Evolutionary conservation across 2,329 filamentous ascomycete species (phyloP).

Genomic region (Microsporum canis): DNA sequence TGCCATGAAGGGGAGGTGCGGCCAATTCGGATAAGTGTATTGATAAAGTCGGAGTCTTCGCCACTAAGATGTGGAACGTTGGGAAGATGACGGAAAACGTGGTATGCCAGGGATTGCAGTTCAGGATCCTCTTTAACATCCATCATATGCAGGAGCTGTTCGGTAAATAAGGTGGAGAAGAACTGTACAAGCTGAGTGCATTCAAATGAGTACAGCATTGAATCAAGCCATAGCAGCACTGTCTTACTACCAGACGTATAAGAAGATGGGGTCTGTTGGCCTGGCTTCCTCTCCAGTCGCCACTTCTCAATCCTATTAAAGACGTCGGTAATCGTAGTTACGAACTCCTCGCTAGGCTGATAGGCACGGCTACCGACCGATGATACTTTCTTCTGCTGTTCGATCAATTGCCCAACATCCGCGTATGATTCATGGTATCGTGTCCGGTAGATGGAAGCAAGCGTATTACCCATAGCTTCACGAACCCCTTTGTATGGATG

Average conservation of each 20-base stretch:
- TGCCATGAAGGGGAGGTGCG: slow-evolving; percentile 82
- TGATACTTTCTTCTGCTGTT: slow-evolving; percentile 65
- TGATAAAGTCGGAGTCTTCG: slow-evolving; percentile 74
- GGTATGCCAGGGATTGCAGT: slow-evolving; percentile 84
- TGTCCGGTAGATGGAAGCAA: slow-evolving; percentile 80
- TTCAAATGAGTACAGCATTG: slow-evolving; percentile 78
- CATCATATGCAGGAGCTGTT: slow-evolving; percentile 98
- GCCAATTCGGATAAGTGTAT: slow-evolving; percentile 76
- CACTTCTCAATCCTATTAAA: slow-evolving; percentile 74
- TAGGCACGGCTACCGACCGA: slow-evolving; percentile 80
- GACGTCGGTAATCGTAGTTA: slow-evolving; percentile 57
- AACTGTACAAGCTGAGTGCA: slow-evolving; percentile 84
- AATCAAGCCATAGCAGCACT: slow-evolving; percentile 87
- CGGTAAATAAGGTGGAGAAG: slow-evolving; percentile 81
- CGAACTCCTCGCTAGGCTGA: slow-evolving; percentile 62
- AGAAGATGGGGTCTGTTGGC: slow-evolving; percentile 82
- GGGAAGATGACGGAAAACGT: slow-evolving; percentile 90
- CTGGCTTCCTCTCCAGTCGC: slow-evolving; percentile 71
- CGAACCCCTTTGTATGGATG: slow-evolving; percentile 97
- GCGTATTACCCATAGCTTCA: slow-evolving; percentile 82
- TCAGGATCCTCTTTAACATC: slow-evolving; percentile 98
- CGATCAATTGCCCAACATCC: slow-evolving; percentile 62
- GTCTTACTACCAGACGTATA: slow-evolving; percentile 97
- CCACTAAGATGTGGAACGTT: slow-evolving; percentile 87
- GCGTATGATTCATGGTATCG: slow-evolving; percentile 90